phyloP scores from a whole-genome alignment of 495 filamentous ascomycete genomes.

The Penicillium crystallinum region DNA sequence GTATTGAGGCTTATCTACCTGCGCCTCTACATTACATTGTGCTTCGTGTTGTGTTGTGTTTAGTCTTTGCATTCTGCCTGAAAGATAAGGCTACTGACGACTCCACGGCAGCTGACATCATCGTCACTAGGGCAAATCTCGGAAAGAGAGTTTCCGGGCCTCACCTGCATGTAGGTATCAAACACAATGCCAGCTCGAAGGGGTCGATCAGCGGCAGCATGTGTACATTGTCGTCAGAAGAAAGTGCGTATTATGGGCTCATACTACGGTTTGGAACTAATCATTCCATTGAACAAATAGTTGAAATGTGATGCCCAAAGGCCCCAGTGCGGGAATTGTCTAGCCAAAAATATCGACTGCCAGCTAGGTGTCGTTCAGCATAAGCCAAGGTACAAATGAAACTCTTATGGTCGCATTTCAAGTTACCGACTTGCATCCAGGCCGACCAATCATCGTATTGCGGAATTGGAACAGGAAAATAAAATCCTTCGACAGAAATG shows the following conservation, averaged over 20 bases:
- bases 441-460: slow-evolving; percentile 26
- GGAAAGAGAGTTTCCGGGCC: slow-evolving; percentile 1
- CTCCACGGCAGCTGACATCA: neutral
- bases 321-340: slow-evolving; percentile 23
- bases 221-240: slow-evolving; percentile 25
- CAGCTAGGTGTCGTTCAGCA: slow-evolving; percentile 11
- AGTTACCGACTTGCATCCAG: neutral
- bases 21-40: no score
- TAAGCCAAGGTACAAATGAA: slow-evolving; percentile 19
- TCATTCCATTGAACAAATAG: slow-evolving; percentile 4
- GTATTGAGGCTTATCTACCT: no score
- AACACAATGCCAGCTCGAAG: slow-evolving; percentile 17
- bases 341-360: slow-evolving; percentile 20
- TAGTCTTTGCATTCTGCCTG: no score
- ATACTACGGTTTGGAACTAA: neutral
- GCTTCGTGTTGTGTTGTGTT: no score
- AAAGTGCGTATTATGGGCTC: slow-evolving; percentile 15
- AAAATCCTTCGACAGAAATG: slow-evolving; percentile 16
- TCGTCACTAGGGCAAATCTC: neutral
- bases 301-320: slow-evolving; percentile 28
- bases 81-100: neutral
- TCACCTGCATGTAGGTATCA: neutral
- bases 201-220: slow-evolving; percentile 24
- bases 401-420: neutral
- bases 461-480: slow-evolving; percentile 26